These are phyloP conservation scores for Nymphaea colorata DNA, from an alignment of 164 flowering plant species.

Conservation along the genomic window DNA sequence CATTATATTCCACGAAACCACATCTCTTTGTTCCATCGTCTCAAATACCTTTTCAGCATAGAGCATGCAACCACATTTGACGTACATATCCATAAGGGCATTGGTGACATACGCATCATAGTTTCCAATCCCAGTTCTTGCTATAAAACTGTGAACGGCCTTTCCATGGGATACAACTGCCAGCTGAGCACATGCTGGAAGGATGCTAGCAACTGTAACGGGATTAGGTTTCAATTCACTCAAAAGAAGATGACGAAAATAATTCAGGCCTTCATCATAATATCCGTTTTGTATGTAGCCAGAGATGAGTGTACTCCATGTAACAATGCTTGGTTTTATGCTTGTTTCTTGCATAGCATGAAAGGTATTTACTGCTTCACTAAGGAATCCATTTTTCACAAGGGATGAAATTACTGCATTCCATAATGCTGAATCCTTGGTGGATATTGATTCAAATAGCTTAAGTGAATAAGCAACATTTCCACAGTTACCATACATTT, in stretches of 20 bases:
- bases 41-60: slow-evolving; percentile 15
- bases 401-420: slow-evolving; percentile 18
- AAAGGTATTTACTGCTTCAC: slow-evolving; percentile 15
- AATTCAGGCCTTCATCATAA: slow-evolving; percentile 15
- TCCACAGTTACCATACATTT: slow-evolving; percentile 18
- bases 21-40: slow-evolving; percentile 7
- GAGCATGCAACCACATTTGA: slow-evolving; percentile 17
- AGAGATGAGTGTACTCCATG: slow-evolving; percentile 24
- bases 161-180: slow-evolving; percentile 18
- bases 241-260: slow-evolving; percentile 15
- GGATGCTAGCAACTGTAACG: slow-evolving; percentile 18
- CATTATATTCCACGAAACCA: slow-evolving; percentile 23
- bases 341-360: slow-evolving; percentile 16
- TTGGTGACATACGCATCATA: slow-evolving; percentile 12
- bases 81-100: slow-evolving; percentile 21
- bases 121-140: slow-evolving; percentile 11
- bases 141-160: slow-evolving; percentile 14
- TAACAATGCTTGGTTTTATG: slow-evolving; percentile 12
- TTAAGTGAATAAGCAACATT: slow-evolving; percentile 12
- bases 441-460: slow-evolving; percentile 12
- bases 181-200: slow-evolving; percentile 21
- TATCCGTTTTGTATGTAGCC: slow-evolving; percentile 18
- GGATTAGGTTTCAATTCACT: slow-evolving; percentile 20
- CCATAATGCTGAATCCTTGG: slow-evolving; percentile 19
- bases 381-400: slow-evolving; percentile 14